Evolutionary conservation across 2,329 filamentous ascomycete species (phyloP).

Genomic region (Aureobasidium melanogenum): DNA sequence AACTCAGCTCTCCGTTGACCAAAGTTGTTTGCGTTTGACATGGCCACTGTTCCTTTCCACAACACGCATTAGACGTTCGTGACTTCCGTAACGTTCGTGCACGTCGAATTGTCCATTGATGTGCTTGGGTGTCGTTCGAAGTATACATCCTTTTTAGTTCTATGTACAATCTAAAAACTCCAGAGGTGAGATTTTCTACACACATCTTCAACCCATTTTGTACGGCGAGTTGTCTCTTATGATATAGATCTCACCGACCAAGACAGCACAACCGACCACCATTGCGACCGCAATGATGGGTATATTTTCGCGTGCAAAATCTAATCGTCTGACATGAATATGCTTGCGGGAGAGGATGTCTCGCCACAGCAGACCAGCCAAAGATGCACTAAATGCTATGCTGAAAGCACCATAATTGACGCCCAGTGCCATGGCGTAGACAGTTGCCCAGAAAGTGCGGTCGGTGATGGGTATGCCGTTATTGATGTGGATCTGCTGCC

Average conservation of each 20-base stretch:
- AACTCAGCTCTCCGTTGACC: conserved; percentile 19
- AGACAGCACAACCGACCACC: conserved; percentile 52
- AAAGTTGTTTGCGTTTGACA: conserved; percentile 19
- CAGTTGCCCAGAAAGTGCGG: conserved; percentile 62
- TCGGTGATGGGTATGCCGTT: conserved; percentile 46
- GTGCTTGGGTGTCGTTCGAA: background rate
- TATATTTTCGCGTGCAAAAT: conserved; percentile 61
- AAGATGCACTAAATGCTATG: conserved; percentile 60
- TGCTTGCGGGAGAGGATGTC: conserved; percentile 61
- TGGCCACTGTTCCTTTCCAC: conserved; percentile 20
- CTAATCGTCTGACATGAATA: conserved; percentile 53
- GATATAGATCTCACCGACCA: conserved; percentile 58
- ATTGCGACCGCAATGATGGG: conserved; percentile 63
- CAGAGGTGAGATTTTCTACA: background rate
- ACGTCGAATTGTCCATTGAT: too few relatives aligned
- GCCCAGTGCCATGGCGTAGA: conserved; percentile 66
- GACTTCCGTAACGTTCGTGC: too few relatives aligned
- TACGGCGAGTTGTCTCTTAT: conserved; percentile 36
- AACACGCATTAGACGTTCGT: conserved; percentile 25
- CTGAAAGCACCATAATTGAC: conserved; percentile 71
- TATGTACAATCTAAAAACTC: background rate
- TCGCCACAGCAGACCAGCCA: conserved; percentile 64
- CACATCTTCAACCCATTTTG: conserved; percentile 9
- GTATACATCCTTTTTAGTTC: background rate
- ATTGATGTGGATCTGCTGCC: conserved; percentile 50